Conservation (phyloP, 352 stramenopile species). For the Globisporangium spiculum region DNA sequence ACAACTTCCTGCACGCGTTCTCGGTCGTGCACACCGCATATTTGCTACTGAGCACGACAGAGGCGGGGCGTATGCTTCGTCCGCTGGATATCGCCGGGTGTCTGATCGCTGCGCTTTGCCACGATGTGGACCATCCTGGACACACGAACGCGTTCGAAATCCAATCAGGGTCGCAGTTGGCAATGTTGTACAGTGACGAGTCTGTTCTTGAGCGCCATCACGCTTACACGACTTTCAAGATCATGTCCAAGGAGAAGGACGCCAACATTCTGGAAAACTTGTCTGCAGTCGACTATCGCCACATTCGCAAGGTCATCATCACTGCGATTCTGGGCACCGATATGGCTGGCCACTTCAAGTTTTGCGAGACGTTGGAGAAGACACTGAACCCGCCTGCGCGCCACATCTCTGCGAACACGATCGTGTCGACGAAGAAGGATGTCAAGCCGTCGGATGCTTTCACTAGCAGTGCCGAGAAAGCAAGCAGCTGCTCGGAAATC, state of each 20-base stretch:
- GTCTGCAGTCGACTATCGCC: slow-evolving; percentile 58
- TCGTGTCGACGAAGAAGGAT: slow-evolving; percentile 35
- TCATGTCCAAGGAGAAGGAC: slow-evolving; percentile 82
- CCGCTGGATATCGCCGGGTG: slow-evolving; percentile 84
- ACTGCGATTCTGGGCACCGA: slow-evolving; percentile 88
- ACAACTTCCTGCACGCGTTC: slow-evolving; percentile 91
- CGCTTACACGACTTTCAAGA: slow-evolving; percentile 80
- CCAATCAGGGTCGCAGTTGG: slow-evolving; percentile 68
- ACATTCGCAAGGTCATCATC: slow-evolving; percentile 88
- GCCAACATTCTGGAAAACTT: slow-evolving; percentile 85
- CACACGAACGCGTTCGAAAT: slow-evolving; percentile 90
- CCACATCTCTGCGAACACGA: slow-evolving; percentile 42
- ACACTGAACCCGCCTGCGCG: slow-evolving; percentile 50
- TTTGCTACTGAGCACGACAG: slow-evolving; percentile 74
- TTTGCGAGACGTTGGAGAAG: slow-evolving; percentile 77
- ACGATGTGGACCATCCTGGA: slow-evolving; percentile 90
- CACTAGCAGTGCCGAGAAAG: not conserved
- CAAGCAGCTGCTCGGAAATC: slow-evolving; percentile 23
- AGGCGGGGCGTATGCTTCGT: slow-evolving; percentile 63
- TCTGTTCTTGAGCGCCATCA: slow-evolving; percentile 90
- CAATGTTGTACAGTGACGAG: slow-evolving; percentile 87
- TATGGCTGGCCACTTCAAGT: slow-evolving; percentile 89
- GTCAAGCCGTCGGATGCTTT: slow-evolving; percentile 12
- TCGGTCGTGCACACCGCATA: slow-evolving; percentile 86
- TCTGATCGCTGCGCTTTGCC: slow-evolving; percentile 83